Evolutionary conservation across 495 filamentous ascomycete genomes (phyloP).

Genomic region (Podospora bellae-mahoneyi): DNA sequence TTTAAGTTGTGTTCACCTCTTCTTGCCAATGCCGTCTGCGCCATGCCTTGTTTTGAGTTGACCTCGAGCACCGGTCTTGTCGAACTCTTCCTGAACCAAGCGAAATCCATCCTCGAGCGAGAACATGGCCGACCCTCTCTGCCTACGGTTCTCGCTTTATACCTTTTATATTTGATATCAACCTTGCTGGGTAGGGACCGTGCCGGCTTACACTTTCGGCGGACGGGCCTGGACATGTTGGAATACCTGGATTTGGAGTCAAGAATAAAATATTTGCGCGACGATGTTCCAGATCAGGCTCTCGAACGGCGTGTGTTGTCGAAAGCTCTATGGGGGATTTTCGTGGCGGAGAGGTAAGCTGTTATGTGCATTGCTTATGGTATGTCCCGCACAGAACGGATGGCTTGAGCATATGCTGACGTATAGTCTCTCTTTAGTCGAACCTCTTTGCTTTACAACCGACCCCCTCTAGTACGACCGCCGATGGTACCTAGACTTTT

Average conservation of each 20-base stretch:
- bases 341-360: slow-evolving; percentile 2
- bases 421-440: not conserved
- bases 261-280: not conserved
- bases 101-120: not conserved
- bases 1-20: not conserved
- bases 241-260: not conserved
- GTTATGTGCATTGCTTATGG: not conserved
- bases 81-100: not conserved
- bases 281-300: not conserved
- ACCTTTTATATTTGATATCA: slow-evolving; percentile 1
- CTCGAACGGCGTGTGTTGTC: not conserved
- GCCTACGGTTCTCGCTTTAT: not conserved
- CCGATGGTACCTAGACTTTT: not conserved
- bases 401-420: not conserved
- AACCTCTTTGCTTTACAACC: not conserved
- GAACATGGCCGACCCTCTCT: slow-evolving; percentile 6
- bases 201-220: slow-evolving; percentile 4
- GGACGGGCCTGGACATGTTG: slow-evolving; percentile 1
- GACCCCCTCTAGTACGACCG: not conserved
- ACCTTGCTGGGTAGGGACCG: not conserved
- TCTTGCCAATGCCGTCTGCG: slow-evolving; percentile 9
- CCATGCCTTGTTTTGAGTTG: not conserved
- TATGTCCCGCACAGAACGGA: not conserved
- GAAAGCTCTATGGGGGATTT: not conserved
- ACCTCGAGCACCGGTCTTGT: not conserved